Evolutionary conservation across 352 stramenopile genomes (phyloP).

Genomic region (Globisporangium carolinianum): DNA sequence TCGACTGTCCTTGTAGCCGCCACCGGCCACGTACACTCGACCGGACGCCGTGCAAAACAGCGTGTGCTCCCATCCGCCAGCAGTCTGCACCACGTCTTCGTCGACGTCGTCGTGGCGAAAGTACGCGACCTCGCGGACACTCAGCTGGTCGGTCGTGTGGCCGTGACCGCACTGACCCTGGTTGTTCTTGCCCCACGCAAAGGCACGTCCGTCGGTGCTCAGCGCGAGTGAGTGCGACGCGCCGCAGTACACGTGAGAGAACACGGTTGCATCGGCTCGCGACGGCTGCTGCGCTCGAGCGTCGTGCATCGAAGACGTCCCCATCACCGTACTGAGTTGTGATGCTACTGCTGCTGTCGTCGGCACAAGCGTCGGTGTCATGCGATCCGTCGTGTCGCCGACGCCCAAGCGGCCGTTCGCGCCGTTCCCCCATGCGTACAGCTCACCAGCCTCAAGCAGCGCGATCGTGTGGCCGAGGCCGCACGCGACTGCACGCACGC

Average conservation of each 20-base stretch:
- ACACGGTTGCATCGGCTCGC: background rate
- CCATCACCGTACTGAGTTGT: background rate
- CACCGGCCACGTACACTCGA: constrained; percentile 66
- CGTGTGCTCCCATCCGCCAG: constrained; percentile 79
- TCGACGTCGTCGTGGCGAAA: constrained; percentile 40
- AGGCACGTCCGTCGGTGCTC: constrained; percentile 41
- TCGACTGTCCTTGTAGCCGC: constrained; percentile 81
- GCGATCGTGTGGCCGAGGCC: constrained; percentile 63
- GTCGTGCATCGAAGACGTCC: background rate
- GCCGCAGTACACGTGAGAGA: constrained; percentile 57
- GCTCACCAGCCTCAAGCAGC: constrained; percentile 46
- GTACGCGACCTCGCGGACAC: constrained; percentile 38
- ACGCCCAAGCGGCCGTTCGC: constrained; percentile 78
- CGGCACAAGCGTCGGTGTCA: constrained; percentile 26
- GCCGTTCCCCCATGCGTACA: constrained; percentile 83
- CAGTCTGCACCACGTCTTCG: constrained; percentile 40
- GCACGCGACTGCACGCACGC: constrained; percentile 51
- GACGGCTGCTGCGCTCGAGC: background rate
- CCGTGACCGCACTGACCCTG: constrained; percentile 79
- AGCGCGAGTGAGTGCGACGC: constrained; percentile 74
- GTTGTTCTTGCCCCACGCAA: constrained; percentile 82
- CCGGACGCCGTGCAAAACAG: constrained; percentile 62
- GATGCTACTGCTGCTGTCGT: background rate
- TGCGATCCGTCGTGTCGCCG: constrained; percentile 70
- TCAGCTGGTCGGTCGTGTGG: constrained; percentile 67